These are phyloP conservation scores for Quercus ilex DNA, from an alignment of 306 rosid genomes.

Conservation along the genomic window DNA sequence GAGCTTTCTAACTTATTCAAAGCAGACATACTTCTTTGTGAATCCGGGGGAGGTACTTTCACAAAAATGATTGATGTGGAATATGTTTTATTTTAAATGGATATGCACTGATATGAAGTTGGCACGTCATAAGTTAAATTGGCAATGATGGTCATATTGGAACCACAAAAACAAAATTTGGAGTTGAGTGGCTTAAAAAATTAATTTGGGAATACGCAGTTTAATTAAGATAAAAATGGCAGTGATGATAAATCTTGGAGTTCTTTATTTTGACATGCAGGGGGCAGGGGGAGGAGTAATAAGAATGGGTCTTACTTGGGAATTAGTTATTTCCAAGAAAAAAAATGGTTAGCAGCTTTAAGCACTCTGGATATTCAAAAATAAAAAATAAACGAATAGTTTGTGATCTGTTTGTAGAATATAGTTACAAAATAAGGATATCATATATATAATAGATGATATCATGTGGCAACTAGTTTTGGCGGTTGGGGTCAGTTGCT, in stretches of 20 bases:
- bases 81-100: not conserved
- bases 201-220: not conserved
- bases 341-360: not conserved
- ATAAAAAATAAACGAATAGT: no score
- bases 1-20: constrained; percentile 79
- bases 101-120: not conserved
- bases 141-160: not conserved
- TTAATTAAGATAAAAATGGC: not conserved
- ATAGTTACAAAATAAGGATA: no score
- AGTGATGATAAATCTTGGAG: not conserved
- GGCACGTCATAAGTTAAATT: not conserved
- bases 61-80: not conserved
- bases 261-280: no score
- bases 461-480: no score
- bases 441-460: no score
- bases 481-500: no score
- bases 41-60: constrained; percentile 94
- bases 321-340: no score
- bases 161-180: not conserved
- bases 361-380: no score
- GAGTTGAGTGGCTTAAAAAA: not conserved
- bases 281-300: not conserved
- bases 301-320: no score
- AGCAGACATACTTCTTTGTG: constrained; percentile 90
- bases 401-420: no score